These are phyloP conservation scores for Citrus maxima DNA, from an alignment of 345 rosid genomes.

Conservation along the genomic window DNA sequence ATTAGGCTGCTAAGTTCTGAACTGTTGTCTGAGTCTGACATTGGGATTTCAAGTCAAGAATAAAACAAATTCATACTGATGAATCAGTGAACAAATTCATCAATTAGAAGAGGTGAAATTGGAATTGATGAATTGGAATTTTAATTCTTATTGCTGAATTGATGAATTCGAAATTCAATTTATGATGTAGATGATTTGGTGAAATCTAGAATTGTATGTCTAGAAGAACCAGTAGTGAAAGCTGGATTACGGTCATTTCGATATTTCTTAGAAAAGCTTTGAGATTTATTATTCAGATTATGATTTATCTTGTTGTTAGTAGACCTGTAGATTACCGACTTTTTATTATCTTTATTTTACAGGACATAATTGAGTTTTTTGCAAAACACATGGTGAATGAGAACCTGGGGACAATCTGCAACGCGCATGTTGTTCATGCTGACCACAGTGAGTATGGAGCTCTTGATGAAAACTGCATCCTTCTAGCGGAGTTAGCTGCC, in stretches of 20 bases:
- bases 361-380: constrained; percentile 84
- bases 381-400: constrained; percentile 66
- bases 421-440: constrained; percentile 86
- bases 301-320: background rate
- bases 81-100: background rate
- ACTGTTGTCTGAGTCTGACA: background rate
- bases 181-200: background rate
- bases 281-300: background rate
- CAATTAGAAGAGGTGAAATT: too few species aligned
- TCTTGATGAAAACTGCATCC: constrained; percentile 58
- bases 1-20: background rate
- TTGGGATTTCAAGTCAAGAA: background rate
- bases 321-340: background rate
- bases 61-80: background rate
- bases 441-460: constrained; percentile 73
- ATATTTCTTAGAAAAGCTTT: background rate
- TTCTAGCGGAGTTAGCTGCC: constrained; percentile 81
- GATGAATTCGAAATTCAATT: background rate
- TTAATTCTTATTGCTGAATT: background rate
- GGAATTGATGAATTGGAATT: too few species aligned
- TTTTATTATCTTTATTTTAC: constrained; percentile 18
- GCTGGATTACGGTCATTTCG: background rate
- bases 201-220: background rate
- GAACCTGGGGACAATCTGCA: constrained; percentile 70
- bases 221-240: background rate